These are phyloP conservation scores for Malassezia sympodialis DNA, from an alignment of 1,284 basidiomycete genomes.

Conservation along the genomic window DNA sequence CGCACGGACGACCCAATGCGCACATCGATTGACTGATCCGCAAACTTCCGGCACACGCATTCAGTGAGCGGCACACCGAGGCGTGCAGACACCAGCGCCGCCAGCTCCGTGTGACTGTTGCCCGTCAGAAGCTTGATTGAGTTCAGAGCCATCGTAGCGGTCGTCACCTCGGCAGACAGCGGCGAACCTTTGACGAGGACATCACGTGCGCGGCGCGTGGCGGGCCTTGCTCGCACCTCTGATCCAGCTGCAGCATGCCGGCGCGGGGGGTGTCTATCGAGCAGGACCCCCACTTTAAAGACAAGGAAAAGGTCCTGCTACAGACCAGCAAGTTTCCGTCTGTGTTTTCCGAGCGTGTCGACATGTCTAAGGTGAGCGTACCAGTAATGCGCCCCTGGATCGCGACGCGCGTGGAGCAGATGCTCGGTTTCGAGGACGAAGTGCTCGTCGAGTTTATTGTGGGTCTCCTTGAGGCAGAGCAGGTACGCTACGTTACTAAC, in stretches of 20 bases:
- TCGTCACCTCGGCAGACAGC: neutral
- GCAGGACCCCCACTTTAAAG: constrained; percentile 63
- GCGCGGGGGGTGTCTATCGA: constrained; percentile 24
- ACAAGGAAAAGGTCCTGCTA: constrained; percentile 83
- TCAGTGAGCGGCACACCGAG: constrained; percentile 82
- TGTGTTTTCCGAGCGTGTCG: constrained; percentile 62
- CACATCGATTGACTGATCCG: constrained; percentile 66
- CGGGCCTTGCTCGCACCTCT: neutral
- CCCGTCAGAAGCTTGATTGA: constrained; percentile 86
- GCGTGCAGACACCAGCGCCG: constrained; percentile 80
- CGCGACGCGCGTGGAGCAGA: constrained; percentile 73
- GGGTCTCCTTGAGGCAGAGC: constrained; percentile 77
- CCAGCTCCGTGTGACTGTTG: constrained; percentile 95
- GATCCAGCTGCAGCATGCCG: neutral
- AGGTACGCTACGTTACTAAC: constrained; percentile 54
- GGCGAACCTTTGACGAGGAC: neutral
- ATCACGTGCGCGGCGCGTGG: neutral
- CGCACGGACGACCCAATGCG: constrained; percentile 71
- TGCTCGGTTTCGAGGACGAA: constrained; percentile 90
- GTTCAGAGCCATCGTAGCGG: constrained; percentile 28
- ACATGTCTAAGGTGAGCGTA: constrained; percentile 87
- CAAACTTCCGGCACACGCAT: constrained; percentile 87
- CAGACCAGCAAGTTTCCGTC: constrained; percentile 77
- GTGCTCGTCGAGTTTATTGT: constrained; percentile 91
- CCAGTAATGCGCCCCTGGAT: constrained; percentile 72